Evolutionary conservation across 495 filamentous ascomycete species (phyloP), one percentile per base, ranked within the genome.

Genomic region (Delitschia confertaspora): DNA sequence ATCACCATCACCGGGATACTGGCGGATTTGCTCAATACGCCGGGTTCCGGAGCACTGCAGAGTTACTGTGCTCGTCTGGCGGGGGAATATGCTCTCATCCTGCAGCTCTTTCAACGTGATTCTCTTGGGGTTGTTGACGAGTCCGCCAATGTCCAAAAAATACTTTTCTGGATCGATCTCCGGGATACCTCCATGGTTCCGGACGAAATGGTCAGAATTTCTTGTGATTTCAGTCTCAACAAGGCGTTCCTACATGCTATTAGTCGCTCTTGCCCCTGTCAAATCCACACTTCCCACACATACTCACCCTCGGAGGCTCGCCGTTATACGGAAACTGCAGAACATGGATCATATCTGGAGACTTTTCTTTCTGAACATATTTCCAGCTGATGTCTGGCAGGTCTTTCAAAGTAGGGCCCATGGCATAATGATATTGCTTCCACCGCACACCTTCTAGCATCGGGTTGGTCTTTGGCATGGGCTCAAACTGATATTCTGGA

Each of bases 321-420:
- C 79, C 80, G 31, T 83, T 83, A 62, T 83, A 83, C 0, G 79
- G 80, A 46, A 83, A 84, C 48, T 82, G 70, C 2, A 84, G 62
- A 3, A 82, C 64, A 59, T 84, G 80, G 11, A 76, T 57, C 79
- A 83, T 83, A 50, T 81, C 78, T 1, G 62, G 51, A 43, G 71
- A 65, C 47, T 83, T 84, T 58, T 83, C 80, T 32, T 68, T 45
- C 13, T 69, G 58, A 4, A 83, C 80, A 10, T 49, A 69, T 2
- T 62, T 46, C 80, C 79, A 84, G 19, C 68, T 73, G 37, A 72
- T 68, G 9, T 74, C 70, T 1, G 72, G 67, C 2, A 77, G 51
- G 10, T 61, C 49, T 3, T 50, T 50, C 4, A 81, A 61, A 3
- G 70, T 64, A 2, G 66, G 64, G 2, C 75, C 76, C 17, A 78